Conservation (phyloP, 306 rosid species). For the Rosa chinensis region DNA sequence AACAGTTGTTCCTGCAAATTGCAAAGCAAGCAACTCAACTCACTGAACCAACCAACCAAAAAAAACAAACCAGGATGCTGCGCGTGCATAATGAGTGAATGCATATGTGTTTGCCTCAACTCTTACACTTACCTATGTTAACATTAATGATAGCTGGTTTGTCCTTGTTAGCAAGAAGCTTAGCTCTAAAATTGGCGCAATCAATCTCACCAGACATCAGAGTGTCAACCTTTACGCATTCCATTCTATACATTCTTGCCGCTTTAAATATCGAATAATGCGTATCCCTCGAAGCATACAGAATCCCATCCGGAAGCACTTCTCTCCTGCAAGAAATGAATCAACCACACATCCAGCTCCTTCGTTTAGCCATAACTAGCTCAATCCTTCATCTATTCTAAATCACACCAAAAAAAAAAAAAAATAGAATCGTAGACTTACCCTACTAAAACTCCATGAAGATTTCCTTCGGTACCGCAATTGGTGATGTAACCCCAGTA, state of each 20-base stretch:
- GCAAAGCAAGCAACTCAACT: slow-evolving; percentile 10
- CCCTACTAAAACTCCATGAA: slow-evolving; percentile 85
- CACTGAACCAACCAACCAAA: neutral
- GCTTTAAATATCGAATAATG: slow-evolving; percentile 82
- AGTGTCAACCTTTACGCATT: slow-evolving; percentile 53
- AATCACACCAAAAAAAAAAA: neutral
- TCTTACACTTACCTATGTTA: slow-evolving; percentile 50
- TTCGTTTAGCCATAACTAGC: neutral
- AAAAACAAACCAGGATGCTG: neutral
- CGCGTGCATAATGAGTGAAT: neutral
- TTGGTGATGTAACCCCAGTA: slow-evolving; percentile 99
- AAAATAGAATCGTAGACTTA: slow-evolving; percentile 17
- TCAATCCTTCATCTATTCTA: neutral
- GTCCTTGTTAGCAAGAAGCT: slow-evolving; percentile 45
- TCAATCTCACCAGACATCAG: slow-evolving; percentile 66
- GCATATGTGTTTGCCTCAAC: neutral
- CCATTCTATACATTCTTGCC: slow-evolving; percentile 76
- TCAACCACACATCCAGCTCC: neutral
- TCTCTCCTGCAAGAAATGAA: slow-evolving; percentile 52
- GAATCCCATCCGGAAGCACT: slow-evolving; percentile 56
- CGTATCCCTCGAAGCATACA: slow-evolving; percentile 61
- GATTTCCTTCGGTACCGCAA: slow-evolving; percentile 98
- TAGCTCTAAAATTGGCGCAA: slow-evolving; percentile 47
- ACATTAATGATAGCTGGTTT: slow-evolving; percentile 72
- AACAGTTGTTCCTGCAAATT: slow-evolving; percentile 60